Evolutionary conservation across 139 green algal species (phyloP), one percentile per base, ranked within the genome.

Genomic region (Trebouxia sp.): DNA sequence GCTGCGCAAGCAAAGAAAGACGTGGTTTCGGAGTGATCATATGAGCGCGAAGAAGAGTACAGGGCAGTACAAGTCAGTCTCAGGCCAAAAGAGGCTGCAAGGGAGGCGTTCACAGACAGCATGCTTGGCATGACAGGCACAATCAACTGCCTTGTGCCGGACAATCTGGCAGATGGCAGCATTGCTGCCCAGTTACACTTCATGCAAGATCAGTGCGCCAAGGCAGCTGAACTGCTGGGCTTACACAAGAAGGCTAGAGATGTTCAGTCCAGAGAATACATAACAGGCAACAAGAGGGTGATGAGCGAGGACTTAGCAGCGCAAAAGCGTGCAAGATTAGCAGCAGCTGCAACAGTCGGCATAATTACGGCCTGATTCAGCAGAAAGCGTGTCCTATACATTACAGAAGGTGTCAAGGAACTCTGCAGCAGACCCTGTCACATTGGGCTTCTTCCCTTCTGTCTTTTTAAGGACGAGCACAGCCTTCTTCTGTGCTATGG

Each of bases 61-160:
- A 47, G 65, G 20, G 6, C 28, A 6, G 35, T 75, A 28, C 65
- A 75, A 41, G 35, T 75, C 65, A 48, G n/a, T 30, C 35, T 50
- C 9, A 48, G 17, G 65, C 65, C 35, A 30, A 75, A n/a, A 12
- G 65, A 75, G 20, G 65, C 65, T 32, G 65, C 65, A n/a, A 47
- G 65, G 48, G 65, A 75, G 35, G 65, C 65, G 6, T 75, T 75
- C 65, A 51, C 65, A 30, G 65, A 75, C 65, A 75, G 65, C 65
- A 75, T 75, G 65, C 35, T 75, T 6, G 38, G 38, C 7, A 75
- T 75, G 65, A 75, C 65, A 7, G 65, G 65, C 17, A 75, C 65
- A 28, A 75, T 75, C 65, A 75, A 50, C 14, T 22, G 20, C 32
- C 8, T 75, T 32, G 65, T 75, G 65, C 65, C 9, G 28, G 65